phyloP scores from a whole-genome alignment of 306 rosid genomes.

The Gynostemma pentaphyllum region DNA sequence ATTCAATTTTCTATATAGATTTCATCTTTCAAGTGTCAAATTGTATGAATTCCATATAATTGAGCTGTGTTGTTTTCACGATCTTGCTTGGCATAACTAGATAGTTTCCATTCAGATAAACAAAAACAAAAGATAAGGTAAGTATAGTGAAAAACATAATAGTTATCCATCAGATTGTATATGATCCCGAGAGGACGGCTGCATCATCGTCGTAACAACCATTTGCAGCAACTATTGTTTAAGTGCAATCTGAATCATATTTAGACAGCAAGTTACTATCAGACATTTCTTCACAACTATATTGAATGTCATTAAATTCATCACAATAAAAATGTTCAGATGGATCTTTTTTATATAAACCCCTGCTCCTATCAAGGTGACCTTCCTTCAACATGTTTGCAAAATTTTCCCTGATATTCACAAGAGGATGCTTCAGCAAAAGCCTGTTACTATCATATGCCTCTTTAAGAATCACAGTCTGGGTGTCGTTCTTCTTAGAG shows the following conservation, averaged over 20 bases:
- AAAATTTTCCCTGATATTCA: constrained; percentile 48
- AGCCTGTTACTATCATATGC: constrained; percentile 47
- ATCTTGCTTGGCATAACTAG: too few relatives aligned
- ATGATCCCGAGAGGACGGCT: too few relatives aligned
- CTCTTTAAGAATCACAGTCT: constrained; percentile 71
- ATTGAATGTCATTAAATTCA: background rate
- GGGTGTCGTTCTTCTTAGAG: constrained; percentile 60
- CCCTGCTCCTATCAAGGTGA: constrained; percentile 51
- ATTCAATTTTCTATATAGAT: too few relatives aligned
- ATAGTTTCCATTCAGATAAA: too few relatives aligned
- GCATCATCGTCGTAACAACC: too few relatives aligned
- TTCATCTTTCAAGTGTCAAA: too few relatives aligned
- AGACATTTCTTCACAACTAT: constrained; percentile 20
- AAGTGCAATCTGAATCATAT: constrained; percentile 23
- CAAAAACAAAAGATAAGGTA: too few relatives aligned
- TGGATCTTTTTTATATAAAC: constrained; percentile 33
- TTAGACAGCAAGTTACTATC: constrained; percentile 18
- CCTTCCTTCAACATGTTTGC: constrained; percentile 42
- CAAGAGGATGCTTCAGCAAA: constrained; percentile 47
- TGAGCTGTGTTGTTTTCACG: too few relatives aligned
- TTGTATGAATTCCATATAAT: too few relatives aligned
- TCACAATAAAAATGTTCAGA: constrained; percentile 6
- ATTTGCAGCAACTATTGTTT: constrained; percentile 1
- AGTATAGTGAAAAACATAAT: too few relatives aligned
- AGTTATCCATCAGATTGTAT: too few relatives aligned